These are phyloP conservation scores for Penicillium sp. DNA, from an alignment of 2,329 filamentous ascomycete species.

Conservation along the genomic window DNA sequence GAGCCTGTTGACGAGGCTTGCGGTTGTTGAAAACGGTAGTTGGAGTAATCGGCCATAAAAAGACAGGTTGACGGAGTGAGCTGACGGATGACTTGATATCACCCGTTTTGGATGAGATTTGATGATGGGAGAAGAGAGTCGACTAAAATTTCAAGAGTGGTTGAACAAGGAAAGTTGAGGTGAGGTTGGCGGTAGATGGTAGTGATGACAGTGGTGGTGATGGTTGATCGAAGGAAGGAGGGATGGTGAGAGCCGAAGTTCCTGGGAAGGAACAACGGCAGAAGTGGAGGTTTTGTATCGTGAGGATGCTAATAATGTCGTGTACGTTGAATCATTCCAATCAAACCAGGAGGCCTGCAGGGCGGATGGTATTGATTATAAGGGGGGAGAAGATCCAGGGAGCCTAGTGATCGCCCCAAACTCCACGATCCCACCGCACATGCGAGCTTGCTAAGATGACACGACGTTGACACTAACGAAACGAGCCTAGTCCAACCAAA, in stretches of 20 bases:
- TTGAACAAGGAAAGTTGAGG: background rate
- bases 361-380: conserved; percentile 25
- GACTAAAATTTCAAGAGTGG: background rate
- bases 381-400: conserved; percentile 33
- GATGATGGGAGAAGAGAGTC: background rate
- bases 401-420: conserved; percentile 43
- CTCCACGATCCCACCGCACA: conserved; percentile 45
- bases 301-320: background rate
- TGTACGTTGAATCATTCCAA: background rate
- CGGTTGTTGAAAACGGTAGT: conserved; percentile 30
- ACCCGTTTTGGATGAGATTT: background rate
- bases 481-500: conserved; percentile 33
- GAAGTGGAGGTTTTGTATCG: conserved; percentile 12
- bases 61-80: conserved; percentile 14
- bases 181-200: conserved; percentile 10
- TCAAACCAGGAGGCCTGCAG: background rate
- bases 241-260: conserved; percentile 11
- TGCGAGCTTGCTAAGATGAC: conserved; percentile 40
- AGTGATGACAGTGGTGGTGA: background rate
- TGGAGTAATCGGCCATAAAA: conserved; percentile 40
- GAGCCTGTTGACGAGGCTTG: conserved; percentile 36
- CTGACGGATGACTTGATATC: conserved; percentile 9
- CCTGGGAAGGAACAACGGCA: conserved; percentile 25
- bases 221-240: conserved; percentile 7
- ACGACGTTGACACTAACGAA: conserved; percentile 48